phyloP scores from a whole-genome alignment of 2,329 filamentous ascomycete genomes.

The Didymella arachidicola region DNA sequence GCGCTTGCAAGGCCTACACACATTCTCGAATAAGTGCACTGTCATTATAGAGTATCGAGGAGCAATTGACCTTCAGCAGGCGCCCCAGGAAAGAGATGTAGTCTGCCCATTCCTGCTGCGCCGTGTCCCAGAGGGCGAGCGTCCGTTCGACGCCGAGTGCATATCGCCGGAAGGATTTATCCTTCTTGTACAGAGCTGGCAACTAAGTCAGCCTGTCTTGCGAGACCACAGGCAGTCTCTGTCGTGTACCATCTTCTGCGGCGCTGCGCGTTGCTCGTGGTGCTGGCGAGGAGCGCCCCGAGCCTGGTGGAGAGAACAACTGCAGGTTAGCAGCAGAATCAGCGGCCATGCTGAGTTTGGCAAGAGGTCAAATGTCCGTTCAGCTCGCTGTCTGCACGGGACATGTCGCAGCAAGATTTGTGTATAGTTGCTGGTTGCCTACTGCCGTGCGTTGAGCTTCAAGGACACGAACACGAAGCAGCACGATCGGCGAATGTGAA shows the following conservation, averaged over 20 bases:
- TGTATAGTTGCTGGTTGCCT: slow-evolving; percentile 30
- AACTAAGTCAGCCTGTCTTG: slow-evolving; percentile 5
- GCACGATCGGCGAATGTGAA: slow-evolving; percentile 18
- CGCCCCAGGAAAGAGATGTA: slow-evolving; percentile 97
- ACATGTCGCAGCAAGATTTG: slow-evolving; percentile 40
- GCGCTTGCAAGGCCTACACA: slow-evolving; percentile 81
- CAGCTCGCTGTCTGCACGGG: slow-evolving; percentile 27
- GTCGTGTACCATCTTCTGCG: slow-evolving; percentile 74
- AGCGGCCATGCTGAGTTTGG: slow-evolving; percentile 49
- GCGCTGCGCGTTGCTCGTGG: slow-evolving; percentile 79
- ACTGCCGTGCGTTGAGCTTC: slow-evolving; percentile 14
- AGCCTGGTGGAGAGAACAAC: slow-evolving; percentile 76
- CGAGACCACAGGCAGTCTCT: neutral
- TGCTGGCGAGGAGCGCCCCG: slow-evolving; percentile 79
- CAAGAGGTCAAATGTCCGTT: slow-evolving; percentile 27
- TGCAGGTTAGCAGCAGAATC: slow-evolving; percentile 48
- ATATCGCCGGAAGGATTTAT: slow-evolving; percentile 84
- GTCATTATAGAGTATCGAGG: slow-evolving; percentile 22
- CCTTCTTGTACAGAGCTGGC: slow-evolving; percentile 66
- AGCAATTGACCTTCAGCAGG: slow-evolving; percentile 75
- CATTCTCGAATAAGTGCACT: slow-evolving; percentile 35
- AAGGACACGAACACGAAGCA: slow-evolving; percentile 28
- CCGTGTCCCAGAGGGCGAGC: slow-evolving; percentile 87
- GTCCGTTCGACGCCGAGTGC: slow-evolving; percentile 86
- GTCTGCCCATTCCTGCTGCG: slow-evolving; percentile 97